Conservation (phyloP, 768 basidiomycete species). For the Chalciporus pseudorubinellus region DNA sequence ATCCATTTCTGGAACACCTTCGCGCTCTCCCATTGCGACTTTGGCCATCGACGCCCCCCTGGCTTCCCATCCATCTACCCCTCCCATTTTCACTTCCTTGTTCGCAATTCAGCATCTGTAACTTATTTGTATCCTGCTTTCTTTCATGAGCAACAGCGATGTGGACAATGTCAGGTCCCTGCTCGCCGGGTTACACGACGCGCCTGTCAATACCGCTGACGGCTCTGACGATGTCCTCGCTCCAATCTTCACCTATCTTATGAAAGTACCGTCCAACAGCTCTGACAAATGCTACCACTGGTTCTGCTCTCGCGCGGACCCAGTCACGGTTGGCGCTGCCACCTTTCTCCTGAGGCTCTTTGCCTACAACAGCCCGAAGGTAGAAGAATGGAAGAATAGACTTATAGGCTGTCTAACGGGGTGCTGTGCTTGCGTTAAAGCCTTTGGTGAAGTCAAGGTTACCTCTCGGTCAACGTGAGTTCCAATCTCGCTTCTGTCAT, state of each 20-base stretch:
- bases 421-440: slow-evolving; percentile 71
- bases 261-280: slow-evolving; percentile 40
- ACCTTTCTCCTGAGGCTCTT: slow-evolving; percentile 80
- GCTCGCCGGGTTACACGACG: slow-evolving; percentile 56
- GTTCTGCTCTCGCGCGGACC: slow-evolving; percentile 70
- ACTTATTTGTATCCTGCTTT: neutral
- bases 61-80: neutral
- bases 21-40: neutral
- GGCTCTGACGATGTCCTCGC: slow-evolving; percentile 49
- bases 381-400: slow-evolving; percentile 61
- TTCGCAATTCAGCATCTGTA: neutral
- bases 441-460: slow-evolving; percentile 61
- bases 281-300: slow-evolving; percentile 58
- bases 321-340: slow-evolving; percentile 61
- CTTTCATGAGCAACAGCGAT: slow-evolving; percentile 27
- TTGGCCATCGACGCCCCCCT: neutral
- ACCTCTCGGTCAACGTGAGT: slow-evolving; percentile 72
- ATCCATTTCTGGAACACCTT: slow-evolving; percentile 16
- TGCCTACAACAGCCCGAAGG: slow-evolving; percentile 64
- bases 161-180: slow-evolving; percentile 42
- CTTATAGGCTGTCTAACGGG: slow-evolving; percentile 53
- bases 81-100: neutral
- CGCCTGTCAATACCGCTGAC: slow-evolving; percentile 51
- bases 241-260: slow-evolving; percentile 52
- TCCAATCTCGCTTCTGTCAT: neutral